phyloP scores from a whole-genome alignment of 805 yeast species.

The Candida silvicultrix region DNA sequence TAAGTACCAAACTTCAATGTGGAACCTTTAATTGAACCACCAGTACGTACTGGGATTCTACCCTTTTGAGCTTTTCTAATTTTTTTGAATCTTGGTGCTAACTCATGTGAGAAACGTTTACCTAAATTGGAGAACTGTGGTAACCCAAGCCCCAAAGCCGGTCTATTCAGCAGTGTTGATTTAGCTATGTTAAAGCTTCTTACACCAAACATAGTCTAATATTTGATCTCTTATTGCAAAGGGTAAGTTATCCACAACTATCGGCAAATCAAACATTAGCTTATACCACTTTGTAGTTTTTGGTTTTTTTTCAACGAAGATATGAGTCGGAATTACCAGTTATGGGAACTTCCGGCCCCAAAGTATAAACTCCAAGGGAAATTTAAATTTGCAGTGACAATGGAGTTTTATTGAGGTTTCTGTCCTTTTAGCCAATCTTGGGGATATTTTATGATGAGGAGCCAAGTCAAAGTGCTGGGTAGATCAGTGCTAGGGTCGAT shows the following conservation, averaged over 20 bases:
- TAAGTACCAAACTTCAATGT: conserved; percentile 73
- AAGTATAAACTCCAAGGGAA: background rate
- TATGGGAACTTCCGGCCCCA: background rate
- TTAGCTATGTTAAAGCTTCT: background rate
- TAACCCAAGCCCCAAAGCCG: background rate
- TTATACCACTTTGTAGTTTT: too few relatives aligned
- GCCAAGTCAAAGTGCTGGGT: background rate
- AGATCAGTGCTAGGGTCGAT: background rate
- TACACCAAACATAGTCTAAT: background rate
- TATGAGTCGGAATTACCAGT: background rate
- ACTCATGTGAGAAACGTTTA: conserved; percentile 24
- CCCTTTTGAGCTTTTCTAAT: conserved; percentile 82
- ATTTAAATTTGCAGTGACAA: too few relatives aligned
- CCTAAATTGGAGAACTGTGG: conserved; percentile 4
- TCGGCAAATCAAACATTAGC: too few relatives aligned
- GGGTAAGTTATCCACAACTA: too few relatives aligned
- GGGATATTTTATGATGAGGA: background rate
- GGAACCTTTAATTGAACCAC: conserved; percentile 90
- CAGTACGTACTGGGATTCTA: conserved; percentile 87
- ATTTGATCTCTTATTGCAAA: background rate
- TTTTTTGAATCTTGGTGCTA: conserved; percentile 23
- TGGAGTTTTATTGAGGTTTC: background rate
- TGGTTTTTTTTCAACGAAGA: background rate
- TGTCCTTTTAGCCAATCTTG: too few relatives aligned
- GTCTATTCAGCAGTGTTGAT: background rate